Conservation (phyloP, 345 rosid genomes). For the Citrus australasica region DNA sequence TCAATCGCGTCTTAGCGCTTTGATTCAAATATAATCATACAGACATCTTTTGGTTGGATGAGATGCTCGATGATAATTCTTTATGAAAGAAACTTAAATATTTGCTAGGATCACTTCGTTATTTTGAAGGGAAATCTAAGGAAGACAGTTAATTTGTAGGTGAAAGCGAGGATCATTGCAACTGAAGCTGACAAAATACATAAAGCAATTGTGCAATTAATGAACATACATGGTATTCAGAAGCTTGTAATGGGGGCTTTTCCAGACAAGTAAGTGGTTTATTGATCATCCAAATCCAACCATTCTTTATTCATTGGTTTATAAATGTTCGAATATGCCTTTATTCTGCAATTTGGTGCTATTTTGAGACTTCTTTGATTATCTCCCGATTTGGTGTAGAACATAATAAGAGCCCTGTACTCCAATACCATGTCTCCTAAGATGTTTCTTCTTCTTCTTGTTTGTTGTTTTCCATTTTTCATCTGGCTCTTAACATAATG, state of each 20-base stretch:
- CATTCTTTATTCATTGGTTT: neutral
- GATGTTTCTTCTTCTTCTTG: neutral
- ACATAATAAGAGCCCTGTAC: neutral
- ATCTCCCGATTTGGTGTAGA: neutral
- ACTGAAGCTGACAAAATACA: slow-evolving; percentile 53
- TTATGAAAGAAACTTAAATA: neutral
- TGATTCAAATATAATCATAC: neutral
- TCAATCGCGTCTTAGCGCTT: neutral
- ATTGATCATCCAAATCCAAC: neutral
- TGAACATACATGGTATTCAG: slow-evolving; percentile 37
- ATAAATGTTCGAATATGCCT: neutral
- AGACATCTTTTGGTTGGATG: neutral
- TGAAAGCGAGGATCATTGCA: slow-evolving; percentile 35
- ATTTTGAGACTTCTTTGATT: neutral
- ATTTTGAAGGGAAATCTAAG: slow-evolving; percentile 10
- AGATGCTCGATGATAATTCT: neutral
- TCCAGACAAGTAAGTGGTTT: slow-evolving; percentile 45
- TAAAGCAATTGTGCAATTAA: slow-evolving; percentile 51
- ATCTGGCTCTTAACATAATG: slow-evolving; percentile 1
- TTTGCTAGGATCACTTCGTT: neutral
- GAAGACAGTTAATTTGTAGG: slow-evolving; percentile 34
- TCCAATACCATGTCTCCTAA: neutral
- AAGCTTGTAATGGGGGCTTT: slow-evolving; percentile 64
- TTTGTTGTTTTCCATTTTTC: neutral
- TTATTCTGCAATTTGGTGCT: neutral